phyloP scores from a whole-genome alignment of 2,329 filamentous ascomycete species.

The Talaromyces sp. region DNA sequence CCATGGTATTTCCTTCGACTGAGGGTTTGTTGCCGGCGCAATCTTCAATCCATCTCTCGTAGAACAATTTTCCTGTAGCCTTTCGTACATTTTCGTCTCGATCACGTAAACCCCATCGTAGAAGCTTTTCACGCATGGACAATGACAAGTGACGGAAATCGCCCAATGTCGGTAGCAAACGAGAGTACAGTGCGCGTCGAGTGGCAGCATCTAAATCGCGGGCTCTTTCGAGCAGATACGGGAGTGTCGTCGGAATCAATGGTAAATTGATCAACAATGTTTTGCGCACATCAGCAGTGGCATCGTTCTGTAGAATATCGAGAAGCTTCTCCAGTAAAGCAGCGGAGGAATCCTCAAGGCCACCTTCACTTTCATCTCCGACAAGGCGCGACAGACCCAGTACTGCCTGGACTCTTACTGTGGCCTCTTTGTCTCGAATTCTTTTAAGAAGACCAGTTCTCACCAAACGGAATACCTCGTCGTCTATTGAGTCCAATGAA shows the following conservation, averaged over 20 bases:
- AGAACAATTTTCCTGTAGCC: slow-evolving; percentile 83
- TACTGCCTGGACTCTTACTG: slow-evolving; percentile 88
- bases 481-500: slow-evolving; percentile 86
- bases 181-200: slow-evolving; percentile 79
- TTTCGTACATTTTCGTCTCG: slow-evolving; percentile 92
- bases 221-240: slow-evolving; percentile 84
- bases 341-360: slow-evolving; percentile 65
- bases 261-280: slow-evolving; percentile 89
- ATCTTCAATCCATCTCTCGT: slow-evolving; percentile 96
- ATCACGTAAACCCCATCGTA: slow-evolving; percentile 91
- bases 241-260: slow-evolving; percentile 75
- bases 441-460: slow-evolving; percentile 77
- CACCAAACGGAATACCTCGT: slow-evolving; percentile 82
- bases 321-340: slow-evolving; percentile 80
- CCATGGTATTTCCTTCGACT: slow-evolving; percentile 49
- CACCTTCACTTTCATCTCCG: slow-evolving; percentile 66
- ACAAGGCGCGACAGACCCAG: slow-evolving; percentile 83
- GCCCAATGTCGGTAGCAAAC: slow-evolving; percentile 80
- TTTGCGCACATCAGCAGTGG: slow-evolving; percentile 86
- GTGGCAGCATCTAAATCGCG: slow-evolving; percentile 84
- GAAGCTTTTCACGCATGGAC: slow-evolving; percentile 89
- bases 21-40: slow-evolving; percentile 70
- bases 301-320: slow-evolving; percentile 87
- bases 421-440: slow-evolving; percentile 89
- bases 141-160: slow-evolving; percentile 93